phyloP scores from a whole-genome alignment of 139 green algal genomes.

The Picochlorum sp. region DNA sequence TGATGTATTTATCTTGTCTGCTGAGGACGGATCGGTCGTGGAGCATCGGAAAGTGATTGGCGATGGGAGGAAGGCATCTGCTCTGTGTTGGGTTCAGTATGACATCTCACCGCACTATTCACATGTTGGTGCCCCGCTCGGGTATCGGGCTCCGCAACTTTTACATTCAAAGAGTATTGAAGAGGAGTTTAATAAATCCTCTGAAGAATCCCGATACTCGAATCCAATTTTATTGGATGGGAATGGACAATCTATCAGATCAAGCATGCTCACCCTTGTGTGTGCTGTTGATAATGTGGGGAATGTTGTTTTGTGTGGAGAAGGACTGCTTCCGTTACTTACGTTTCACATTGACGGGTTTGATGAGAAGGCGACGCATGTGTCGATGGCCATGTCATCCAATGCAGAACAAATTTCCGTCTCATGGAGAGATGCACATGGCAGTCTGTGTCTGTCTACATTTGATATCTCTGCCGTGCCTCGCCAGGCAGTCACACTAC shows the following conservation, averaged over 20 bases:
- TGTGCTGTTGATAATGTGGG: background rate
- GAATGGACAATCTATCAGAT: background rate
- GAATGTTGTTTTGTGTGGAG: conserved; percentile 18
- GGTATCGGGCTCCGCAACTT: background rate
- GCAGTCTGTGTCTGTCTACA: background rate
- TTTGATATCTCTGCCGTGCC: background rate
- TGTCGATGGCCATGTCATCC: background rate
- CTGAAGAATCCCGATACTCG: background rate
- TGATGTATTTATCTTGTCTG: conserved; percentile 40
- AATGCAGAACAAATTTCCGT: background rate
- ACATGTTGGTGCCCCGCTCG: background rate
- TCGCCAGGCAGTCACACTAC: background rate
- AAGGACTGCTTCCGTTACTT: conserved; percentile 14
- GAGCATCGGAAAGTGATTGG: conserved; percentile 1
- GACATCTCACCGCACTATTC: background rate
- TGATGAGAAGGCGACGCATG: too few species aligned
- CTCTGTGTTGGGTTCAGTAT: conserved; percentile 8
- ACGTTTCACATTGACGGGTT: background rate
- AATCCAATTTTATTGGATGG: too few species aligned
- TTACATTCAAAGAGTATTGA: background rate
- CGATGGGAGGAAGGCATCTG: background rate
- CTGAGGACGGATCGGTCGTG: conserved; percentile 56
- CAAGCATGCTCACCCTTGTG: background rate
- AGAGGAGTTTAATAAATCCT: background rate
- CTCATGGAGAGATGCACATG: background rate